Evolutionary conservation across 257 asterid species (phyloP).

Genomic region (Gardenia jasminoides): DNA sequence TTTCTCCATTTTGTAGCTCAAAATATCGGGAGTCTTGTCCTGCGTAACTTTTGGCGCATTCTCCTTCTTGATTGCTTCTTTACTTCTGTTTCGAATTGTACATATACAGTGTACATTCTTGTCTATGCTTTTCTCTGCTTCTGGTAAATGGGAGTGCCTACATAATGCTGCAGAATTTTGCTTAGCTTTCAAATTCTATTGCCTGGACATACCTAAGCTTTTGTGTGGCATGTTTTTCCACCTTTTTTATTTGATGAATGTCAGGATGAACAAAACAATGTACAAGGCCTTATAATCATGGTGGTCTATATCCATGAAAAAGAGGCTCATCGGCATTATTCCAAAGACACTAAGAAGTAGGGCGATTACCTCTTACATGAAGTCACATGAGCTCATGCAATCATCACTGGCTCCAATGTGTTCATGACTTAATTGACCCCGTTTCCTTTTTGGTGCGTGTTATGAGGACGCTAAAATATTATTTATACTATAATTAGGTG

Average conservation of each 20-base stretch:
- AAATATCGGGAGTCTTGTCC: neutral
- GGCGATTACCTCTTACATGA: neutral
- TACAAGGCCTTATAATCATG: neutral
- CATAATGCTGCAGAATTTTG: neutral
- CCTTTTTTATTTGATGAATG: constrained; percentile 9
- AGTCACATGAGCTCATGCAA: neutral
- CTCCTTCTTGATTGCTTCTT: neutral
- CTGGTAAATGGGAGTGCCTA: neutral
- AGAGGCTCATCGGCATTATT: too few species aligned
- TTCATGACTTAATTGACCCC: neutral
- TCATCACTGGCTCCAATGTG: neutral
- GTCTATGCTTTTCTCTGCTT: neutral
- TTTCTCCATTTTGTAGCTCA: neutral
- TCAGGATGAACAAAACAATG: neutral
- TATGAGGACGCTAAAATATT: neutral
- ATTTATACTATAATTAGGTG: neutral
- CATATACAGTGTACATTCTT: too few species aligned
- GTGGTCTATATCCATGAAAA: neutral
- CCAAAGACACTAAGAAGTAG: neutral
- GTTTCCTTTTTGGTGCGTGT: too few species aligned
- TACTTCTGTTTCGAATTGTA: neutral
- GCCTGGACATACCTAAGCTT: neutral
- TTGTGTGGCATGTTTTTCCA: too few species aligned
- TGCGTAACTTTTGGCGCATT: neutral
- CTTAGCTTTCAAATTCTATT: neutral